Evolutionary conservation across 345 rosid genomes (phyloP).

Genomic region (Citrus trifoliata): DNA sequence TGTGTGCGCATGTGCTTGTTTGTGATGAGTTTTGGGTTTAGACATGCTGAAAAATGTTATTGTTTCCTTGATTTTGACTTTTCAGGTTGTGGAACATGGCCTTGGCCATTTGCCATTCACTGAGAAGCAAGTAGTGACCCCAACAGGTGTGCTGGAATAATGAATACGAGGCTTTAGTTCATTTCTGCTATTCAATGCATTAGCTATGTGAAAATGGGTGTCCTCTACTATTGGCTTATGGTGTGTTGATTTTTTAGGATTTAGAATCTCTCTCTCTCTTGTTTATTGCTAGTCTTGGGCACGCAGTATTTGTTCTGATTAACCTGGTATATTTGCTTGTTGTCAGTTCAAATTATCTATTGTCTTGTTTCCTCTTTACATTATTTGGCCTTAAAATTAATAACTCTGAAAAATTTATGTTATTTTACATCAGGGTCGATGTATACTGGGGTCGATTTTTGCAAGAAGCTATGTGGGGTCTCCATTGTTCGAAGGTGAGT

Average conservation of each 20-base stretch:
- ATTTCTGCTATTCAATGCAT: neutral
- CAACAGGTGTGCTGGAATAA: slow-evolving; percentile 63
- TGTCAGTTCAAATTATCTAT: neutral
- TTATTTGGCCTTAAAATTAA: neutral
- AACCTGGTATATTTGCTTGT: neutral
- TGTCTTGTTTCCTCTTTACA: neutral
- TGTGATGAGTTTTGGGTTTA: neutral
- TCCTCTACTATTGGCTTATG: neutral
- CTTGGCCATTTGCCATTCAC: slow-evolving; percentile 96
- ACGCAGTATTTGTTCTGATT: neutral
- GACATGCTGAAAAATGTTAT: slow-evolving; percentile 8
- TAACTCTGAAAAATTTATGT: neutral
- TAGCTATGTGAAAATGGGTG: neutral
- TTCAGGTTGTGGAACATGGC: slow-evolving; percentile 96
- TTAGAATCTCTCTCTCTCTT: neutral
- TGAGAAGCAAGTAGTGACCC: slow-evolving; percentile 93
- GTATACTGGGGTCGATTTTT: slow-evolving; percentile 95
- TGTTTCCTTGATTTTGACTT: slow-evolving; percentile 23
- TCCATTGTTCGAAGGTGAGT: slow-evolving; percentile 95
- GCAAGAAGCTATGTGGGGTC: slow-evolving; percentile 98
- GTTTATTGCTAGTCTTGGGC: neutral
- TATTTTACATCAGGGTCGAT: slow-evolving; percentile 55
- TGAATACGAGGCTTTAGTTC: slow-evolving; percentile 8
- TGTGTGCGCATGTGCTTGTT: neutral
- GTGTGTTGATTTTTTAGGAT: neutral